Base-by-base conservation (phyloP, 1,284 basidiomycete species). In the Phenoliferia sp. region DNA sequence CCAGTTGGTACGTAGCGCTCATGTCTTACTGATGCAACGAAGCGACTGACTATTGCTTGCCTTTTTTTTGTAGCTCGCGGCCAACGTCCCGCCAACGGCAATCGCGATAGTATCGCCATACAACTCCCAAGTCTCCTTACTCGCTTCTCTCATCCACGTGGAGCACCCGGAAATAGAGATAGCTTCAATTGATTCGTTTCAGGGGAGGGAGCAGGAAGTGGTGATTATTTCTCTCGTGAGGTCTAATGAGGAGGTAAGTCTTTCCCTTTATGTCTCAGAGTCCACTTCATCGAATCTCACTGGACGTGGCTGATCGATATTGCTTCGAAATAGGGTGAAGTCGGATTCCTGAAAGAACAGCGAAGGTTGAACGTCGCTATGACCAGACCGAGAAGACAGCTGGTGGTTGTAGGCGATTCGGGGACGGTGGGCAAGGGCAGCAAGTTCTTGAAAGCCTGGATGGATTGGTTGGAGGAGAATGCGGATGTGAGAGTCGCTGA, bases 31-130 rank as follows among this genome's bases (percentile, higher is more conserved):
- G 28, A 48, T 22, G 19, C 12, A 12, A 32, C 29, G 9, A 4
- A 4, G 57, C 44, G 16, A 22, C 50, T 39, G 35, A 39, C 61
- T 54, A n/a, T 55, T n/a, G n/a, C n/a, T n/a, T n/a, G n/a, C n/a
- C n/a, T n/a, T n/a, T 36, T 10, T 58, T 29, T 65, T 63, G 59
- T 70, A 93, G 91, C 81, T 89, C n/a, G 79, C 78, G 7, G 82
- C 84, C 3, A 92, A 93, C 0, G 79, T 99, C 0, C 77, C 83
- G 0, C 84, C 91, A 0, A 80, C 80, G 0, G 89, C 94, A 74
- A 92, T 99, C 64, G 91, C 92, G 1, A 84, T 99, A 61, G 89
- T 99, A 67, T 91, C 93, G 4, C 94, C 96, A 84, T 96, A 96
- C 78, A 92, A 95, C 81, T 91, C 92, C 0, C 94, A 96, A 80